phyloP scores from a whole-genome alignment of 2,329 filamentous ascomycete genomes.

The Aspergillus thermomutatus region DNA sequence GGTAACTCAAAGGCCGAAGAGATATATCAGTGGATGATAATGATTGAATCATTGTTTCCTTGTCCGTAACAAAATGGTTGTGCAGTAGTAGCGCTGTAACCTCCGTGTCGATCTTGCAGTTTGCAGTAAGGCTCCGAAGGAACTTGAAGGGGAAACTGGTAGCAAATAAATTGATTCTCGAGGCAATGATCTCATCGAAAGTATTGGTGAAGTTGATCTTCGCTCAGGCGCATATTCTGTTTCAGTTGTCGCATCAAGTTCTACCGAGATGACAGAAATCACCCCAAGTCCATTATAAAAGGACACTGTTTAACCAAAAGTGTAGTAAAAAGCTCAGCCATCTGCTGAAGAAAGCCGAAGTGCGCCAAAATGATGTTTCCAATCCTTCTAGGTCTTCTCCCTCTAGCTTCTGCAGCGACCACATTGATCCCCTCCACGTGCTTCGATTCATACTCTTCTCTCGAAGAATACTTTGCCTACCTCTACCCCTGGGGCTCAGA shows the following conservation, averaged over 20 bases:
- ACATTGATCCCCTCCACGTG: slow-evolving; percentile 22
- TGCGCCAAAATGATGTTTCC: not conserved
- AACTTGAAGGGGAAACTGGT: no score
- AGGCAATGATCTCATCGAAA: not conserved
- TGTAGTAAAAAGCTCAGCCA: not conserved
- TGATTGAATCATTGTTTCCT: not conserved
- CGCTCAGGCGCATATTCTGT: not conserved
- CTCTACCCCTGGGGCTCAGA: slow-evolving; percentile 58
- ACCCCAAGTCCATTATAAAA: no score
- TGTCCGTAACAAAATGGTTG: no score
- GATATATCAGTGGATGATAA: not conserved
- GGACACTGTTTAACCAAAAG: no score
- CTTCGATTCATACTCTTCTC: slow-evolving; percentile 29
- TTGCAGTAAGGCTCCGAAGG: no score
- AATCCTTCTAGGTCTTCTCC: slow-evolving; percentile 1
- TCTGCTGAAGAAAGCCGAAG: not conserved
- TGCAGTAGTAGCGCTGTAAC: no score
- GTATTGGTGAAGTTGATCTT: not conserved
- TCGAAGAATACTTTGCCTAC: slow-evolving; percentile 47
- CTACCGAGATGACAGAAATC: not conserved
- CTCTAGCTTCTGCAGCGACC: slow-evolving; percentile 10
- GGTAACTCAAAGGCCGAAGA: slow-evolving; percentile 44
- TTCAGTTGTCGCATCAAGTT: not conserved
- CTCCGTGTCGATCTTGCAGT: not conserved
- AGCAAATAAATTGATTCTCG: no score